Percentiles rank a stretch among this genome's conserved stretches.
These are phyloP conservation scores for Chlamydomonas eustigma DNA, from an alignment of 139 green algal species.

Conservation along the genomic window DNA sequence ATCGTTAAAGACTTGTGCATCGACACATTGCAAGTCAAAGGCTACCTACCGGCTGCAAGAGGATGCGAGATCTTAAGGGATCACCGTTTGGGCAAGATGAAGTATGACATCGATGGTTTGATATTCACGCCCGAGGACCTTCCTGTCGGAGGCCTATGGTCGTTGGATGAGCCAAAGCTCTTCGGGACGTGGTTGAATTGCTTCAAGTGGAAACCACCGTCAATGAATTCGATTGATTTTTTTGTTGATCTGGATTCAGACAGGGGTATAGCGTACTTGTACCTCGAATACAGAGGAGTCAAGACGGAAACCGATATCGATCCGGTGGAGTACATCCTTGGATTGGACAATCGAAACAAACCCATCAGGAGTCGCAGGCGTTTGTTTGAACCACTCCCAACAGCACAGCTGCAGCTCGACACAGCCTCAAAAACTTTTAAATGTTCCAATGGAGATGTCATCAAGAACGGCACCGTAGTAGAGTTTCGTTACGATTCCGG, in stretches of 20 bases:
- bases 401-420: not conserved
- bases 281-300: not conserved
- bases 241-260: not conserved
- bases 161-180: not conserved
- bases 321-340: not conserved
- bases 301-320: not conserved
- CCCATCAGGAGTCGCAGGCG: not conserved
- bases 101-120: not conserved
- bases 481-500: not conserved
- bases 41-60: not conserved
- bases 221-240: slow-evolving; percentile 1
- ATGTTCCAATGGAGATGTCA: slow-evolving; percentile 6
- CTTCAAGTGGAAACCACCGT: slow-evolving; percentile 8
- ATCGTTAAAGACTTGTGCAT: too few relatives aligned
- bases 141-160: not conserved
- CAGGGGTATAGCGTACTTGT: not conserved
- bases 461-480: slow-evolving; percentile 4
- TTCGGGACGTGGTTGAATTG: not conserved
- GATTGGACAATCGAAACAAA: not conserved
- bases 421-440: not conserved
- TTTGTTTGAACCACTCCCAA: not conserved
- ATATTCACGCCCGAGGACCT: slow-evolving; percentile 10
- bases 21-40: not conserved
- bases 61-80: not conserved
- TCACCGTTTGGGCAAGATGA: not conserved